Base-by-base conservation (phyloP, 345 rosid species). In the Trapa incisa region DNA sequence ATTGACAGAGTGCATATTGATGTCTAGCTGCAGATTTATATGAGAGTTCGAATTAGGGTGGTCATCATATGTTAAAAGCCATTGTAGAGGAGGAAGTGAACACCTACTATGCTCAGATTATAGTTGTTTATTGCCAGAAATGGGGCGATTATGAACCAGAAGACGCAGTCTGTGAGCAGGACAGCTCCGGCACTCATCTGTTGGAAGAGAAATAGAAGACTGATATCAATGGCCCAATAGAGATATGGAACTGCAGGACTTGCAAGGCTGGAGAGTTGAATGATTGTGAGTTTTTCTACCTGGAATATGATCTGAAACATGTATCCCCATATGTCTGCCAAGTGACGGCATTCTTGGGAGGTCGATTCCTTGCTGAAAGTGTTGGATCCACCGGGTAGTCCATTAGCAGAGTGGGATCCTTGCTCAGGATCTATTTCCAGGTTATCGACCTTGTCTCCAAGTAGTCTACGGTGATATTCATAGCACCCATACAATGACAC, bases 121-220 rank as follows among this genome's bases (percentile, higher is more conserved):
- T 85, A 89, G 69, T 91, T 92, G 61, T 84, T 87, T 65, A 86
- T 78, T 64, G 86, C 89, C 71, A 94, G 96, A 78, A 89, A 89
- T 39, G 99, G 99, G 67, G 87, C 96, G 58, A 94, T 75, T 74
- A 94, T 78, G 81, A 94, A 81, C 99, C 99, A 94, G 63, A 94
- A 94, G 70, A 91, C 96, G 71, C 81, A 84, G 75, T 94, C 99
- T 1, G 99, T 91, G 64, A 94, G 90, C 84, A 94, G 72, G 72
- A 94, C 99, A 35, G 97, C 91, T 17, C 99, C 99, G 62, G 96
- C 99, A 83, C 81, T 89, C 86, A 91, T 91, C 99, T 94, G 87
- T 67, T 52, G 17, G 29, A 22, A 22, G 29, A 22, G 29, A 22
- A 57, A 52, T 65, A 8, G 67, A 56, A 32, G 41, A 53, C 7